Base-by-base conservation (phyloP, 1,139 yeast genomes). In the Pichia inconspicua region DNA sequence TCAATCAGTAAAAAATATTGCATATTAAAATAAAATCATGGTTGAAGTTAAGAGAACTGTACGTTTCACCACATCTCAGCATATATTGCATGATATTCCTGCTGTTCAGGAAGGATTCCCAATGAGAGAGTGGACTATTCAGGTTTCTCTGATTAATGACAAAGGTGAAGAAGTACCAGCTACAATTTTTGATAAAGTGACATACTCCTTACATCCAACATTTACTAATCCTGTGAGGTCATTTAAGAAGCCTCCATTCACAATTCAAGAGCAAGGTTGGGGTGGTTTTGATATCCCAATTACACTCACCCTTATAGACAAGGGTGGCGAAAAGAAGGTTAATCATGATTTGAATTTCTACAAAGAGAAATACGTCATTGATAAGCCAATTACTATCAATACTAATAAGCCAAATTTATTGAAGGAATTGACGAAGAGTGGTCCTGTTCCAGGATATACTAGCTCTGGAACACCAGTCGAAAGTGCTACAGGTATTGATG, bases 261-360 rank as follows among this genome's bases (percentile, higher is more conserved):
- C 71, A 62, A 84, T 92, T 48, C 87, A 82, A 63, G 98, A 92
- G 66, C 84, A 88, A 70, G 98, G 98, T 44, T 92, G 98, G 98
- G 98, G 98, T 63, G 98, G 92, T 58, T 90, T 90, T 62, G 96
- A 90, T 63, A 77, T 92, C 62, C 88, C 87, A 44, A 82, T 92
- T 55, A 75, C 86, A 19, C 72, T 89, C 50, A 86, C 84, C 56
- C 72, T 86, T 50, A 75, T 85, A 34, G 97, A 95, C 52, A 85
- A 84, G 61, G 85, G 84, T 47, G 97, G 97, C 43, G 97, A 89
- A 64, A 76, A 86, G 55, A 85, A 86, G 62, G 68, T 92, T 53
- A 79, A 78, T 61, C 97, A 92, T 65, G 97, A 92, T 67, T 79
- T 92, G 63, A 89, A 89, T 66, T 92, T 92, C 65, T 72, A 78